phyloP scores from a whole-genome alignment of 768 basidiomycete species.

The Russula sp. region DNA sequence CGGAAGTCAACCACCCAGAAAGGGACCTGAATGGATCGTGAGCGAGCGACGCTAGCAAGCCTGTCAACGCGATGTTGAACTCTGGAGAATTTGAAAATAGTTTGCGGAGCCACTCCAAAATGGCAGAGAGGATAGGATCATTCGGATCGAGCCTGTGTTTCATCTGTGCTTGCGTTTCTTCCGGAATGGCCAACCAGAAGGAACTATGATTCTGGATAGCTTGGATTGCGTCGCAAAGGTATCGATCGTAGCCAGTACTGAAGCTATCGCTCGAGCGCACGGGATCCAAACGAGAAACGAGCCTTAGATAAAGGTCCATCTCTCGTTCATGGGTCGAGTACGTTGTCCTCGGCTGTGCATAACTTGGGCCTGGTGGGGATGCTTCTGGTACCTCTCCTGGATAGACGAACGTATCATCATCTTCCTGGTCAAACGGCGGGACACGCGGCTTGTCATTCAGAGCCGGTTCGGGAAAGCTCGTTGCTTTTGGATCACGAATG shows the following conservation, averaged over 20 bases:
- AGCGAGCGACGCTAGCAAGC: conserved; percentile 71
- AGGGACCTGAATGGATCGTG: conserved; percentile 82
- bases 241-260: conserved; percentile 82
- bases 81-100: conserved; percentile 87
- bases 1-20: conserved; percentile 83
- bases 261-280: conserved; percentile 63
- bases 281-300: conserved; percentile 74
- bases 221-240: conserved; percentile 67
- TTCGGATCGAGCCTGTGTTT: conserved; percentile 77
- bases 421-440: conserved; percentile 27
- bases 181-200: conserved; percentile 43
- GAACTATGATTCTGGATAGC: conserved; percentile 61
- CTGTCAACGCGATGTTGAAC: conserved; percentile 83
- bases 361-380: conserved; percentile 27
- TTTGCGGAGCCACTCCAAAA: conserved; percentile 63
- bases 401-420: conserved; percentile 46
- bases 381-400: conserved; percentile 30
- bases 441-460: conserved; percentile 3
- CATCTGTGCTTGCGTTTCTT: conserved; percentile 35
- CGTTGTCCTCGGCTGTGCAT: conserved; percentile 63
- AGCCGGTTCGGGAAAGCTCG: conserved; percentile 62
- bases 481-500: conserved; percentile 64
- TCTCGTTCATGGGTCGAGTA: conserved; percentile 80
- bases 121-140: conserved; percentile 64
- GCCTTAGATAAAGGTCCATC: conserved; percentile 70